These are phyloP conservation scores for Graphilbum fragrans DNA, from an alignment of 2,329 filamentous ascomycete genomes.

Conservation along the genomic window DNA sequence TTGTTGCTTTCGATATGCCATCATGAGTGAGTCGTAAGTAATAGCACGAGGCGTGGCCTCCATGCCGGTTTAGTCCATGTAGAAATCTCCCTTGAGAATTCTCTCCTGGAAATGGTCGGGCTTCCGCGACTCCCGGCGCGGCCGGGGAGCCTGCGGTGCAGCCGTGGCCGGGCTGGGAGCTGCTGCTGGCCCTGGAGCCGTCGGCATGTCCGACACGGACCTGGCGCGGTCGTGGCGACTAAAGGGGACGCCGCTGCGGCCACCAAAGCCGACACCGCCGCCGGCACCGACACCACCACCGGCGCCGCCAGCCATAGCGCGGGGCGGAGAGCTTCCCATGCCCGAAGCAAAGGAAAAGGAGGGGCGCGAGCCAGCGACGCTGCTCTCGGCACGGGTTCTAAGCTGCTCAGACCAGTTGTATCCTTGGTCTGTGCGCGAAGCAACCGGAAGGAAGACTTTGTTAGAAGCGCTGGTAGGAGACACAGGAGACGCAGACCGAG, in stretches of 20 bases:
- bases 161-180: conserved; percentile 52
- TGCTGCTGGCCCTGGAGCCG: conserved; percentile 19
- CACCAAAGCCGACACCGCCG: background rate
- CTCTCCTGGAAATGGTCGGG: conserved; percentile 94
- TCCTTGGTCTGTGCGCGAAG: conserved; percentile 62
- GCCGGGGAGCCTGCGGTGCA: conserved; percentile 27
- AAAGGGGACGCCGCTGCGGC: conserved; percentile 14
- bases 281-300: conserved; percentile 11
- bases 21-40: too few relatives aligned
- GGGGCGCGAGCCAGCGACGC: conserved; percentile 44
- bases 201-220: conserved; percentile 53
- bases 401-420: conserved; percentile 98
- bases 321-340: conserved; percentile 29
- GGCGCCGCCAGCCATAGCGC: conserved; percentile 12
- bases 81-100: conserved; percentile 94
- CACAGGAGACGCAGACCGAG: conserved; percentile 12
- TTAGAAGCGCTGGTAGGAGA: background rate
- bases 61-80: conserved; percentile 61
- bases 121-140: conserved; percentile 45
- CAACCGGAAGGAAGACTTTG: background rate
- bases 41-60: too few relatives aligned
- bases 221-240: conserved; percentile 50
- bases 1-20: too few relatives aligned
- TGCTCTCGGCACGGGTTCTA: conserved; percentile 80
- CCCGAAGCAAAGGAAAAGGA: conserved; percentile 45